These are phyloP conservation scores for Lathyrus aphaca DNA, from an alignment of 306 rosid species.

Conservation along the genomic window DNA sequence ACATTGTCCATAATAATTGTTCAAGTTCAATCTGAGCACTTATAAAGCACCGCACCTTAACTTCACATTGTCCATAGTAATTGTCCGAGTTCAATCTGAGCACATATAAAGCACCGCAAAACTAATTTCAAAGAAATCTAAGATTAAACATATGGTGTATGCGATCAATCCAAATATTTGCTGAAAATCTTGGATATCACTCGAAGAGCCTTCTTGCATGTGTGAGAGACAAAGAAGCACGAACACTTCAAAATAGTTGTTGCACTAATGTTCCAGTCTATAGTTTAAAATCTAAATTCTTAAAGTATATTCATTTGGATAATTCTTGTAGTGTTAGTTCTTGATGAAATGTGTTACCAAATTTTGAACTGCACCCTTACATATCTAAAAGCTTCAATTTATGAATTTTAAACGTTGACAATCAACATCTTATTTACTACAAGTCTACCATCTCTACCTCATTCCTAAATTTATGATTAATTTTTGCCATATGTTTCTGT, in stretches of 20 bases:
- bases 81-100: too few species aligned
- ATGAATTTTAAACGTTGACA: background rate
- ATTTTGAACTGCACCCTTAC: background rate
- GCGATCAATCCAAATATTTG: background rate
- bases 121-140: background rate
- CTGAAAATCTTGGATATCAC: background rate
- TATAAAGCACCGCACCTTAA: background rate
- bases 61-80: background rate
- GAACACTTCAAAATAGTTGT: slow-evolving; percentile 1
- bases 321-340: slow-evolving; percentile 5
- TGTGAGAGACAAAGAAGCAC: background rate
- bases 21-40: too few species aligned
- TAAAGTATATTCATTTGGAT: background rate
- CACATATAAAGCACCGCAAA: background rate
- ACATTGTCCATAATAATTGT: too few species aligned
- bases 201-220: background rate
- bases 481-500: too few species aligned
- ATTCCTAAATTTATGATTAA: background rate
- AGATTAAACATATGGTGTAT: background rate
- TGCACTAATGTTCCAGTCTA: background rate
- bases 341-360: background rate
- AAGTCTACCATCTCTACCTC: slow-evolving; percentile 16
- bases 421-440: background rate
- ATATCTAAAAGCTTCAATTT: background rate
- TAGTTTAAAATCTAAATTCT: too few species aligned